Evolutionary conservation across 2,329 filamentous ascomycete species (phyloP).

Genomic region (Endoconidiophora laricicola): DNA sequence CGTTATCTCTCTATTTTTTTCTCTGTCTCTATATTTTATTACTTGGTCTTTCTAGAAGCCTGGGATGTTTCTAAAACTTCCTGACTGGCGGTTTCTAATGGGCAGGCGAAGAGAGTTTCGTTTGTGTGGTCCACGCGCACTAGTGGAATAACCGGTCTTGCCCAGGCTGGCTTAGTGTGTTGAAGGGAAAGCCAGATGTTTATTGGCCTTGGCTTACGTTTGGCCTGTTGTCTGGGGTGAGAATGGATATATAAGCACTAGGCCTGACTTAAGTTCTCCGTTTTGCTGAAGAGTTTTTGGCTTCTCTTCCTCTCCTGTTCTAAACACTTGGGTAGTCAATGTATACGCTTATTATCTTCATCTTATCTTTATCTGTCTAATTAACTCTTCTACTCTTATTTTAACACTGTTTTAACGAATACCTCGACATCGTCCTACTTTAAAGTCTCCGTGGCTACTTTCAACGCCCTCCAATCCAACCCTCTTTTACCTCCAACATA

Average conservation of each 20-base stretch:
- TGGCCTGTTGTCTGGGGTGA: neutral
- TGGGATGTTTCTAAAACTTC: too few relatives aligned
- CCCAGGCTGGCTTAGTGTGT: conserved; percentile 6
- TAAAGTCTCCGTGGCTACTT: neutral
- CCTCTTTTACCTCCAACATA: neutral
- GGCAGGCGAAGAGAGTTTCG: too few relatives aligned
- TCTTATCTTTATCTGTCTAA: neutral
- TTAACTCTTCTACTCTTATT: neutral
- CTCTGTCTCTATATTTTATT: too few relatives aligned
- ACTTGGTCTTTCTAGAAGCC: too few relatives aligned
- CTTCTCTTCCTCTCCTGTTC: neutral
- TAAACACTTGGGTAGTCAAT: neutral
- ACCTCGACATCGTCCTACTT: neutral
- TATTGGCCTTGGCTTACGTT: too few relatives aligned
- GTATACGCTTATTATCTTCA: neutral
- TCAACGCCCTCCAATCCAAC: neutral
- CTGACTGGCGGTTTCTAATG: too few relatives aligned
- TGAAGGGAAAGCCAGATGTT: neutral
- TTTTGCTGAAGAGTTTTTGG: neutral
- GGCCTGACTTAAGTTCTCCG: conserved; percentile 1
- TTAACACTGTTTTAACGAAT: neutral
- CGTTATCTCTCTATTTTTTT: too few relatives aligned
- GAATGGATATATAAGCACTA: conserved; percentile 2
- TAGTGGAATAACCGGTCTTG: conserved; percentile 1
- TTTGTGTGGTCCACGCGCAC: neutral